phyloP scores from a whole-genome alignment of 768 basidiomycete genomes.

The Macrolepiota fuliginosa region DNA sequence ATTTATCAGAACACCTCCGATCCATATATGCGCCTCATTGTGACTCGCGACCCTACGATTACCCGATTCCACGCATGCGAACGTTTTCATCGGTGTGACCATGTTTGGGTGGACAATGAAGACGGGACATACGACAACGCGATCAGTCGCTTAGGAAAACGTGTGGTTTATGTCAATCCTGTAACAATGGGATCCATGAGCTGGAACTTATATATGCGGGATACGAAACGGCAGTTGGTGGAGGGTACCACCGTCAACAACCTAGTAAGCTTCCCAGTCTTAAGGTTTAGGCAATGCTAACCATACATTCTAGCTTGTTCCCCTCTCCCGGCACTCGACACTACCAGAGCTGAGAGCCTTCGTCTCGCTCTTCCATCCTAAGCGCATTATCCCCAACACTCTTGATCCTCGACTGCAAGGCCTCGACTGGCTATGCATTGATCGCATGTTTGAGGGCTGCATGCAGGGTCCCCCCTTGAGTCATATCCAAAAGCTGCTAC shows the following conservation, averaged over 20 bases:
- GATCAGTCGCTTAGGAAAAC: slow-evolving; percentile 44
- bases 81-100: slow-evolving; percentile 68
- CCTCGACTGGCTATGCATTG: slow-evolving; percentile 74
- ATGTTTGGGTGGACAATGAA: slow-evolving; percentile 47
- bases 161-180: slow-evolving; percentile 84
- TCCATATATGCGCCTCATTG: slow-evolving; percentile 56
- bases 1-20: slow-evolving; percentile 62
- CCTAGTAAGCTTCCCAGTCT: slow-evolving; percentile 48
- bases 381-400: slow-evolving; percentile 77
- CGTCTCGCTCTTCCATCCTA: slow-evolving; percentile 79
- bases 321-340: slow-evolving; percentile 83
- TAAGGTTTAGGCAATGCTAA: not conserved
- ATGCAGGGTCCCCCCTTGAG: slow-evolving; percentile 27
- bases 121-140: slow-evolving; percentile 25
- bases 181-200: slow-evolving; percentile 62
- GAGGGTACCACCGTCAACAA: slow-evolving; percentile 47
- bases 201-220: slow-evolving; percentile 44
- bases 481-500: slow-evolving; percentile 5
- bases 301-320: slow-evolving; percentile 56
- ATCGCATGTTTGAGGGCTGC: slow-evolving; percentile 62
- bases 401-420: slow-evolving; percentile 47
- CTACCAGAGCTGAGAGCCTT: slow-evolving; percentile 83
- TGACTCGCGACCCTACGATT: slow-evolving; percentile 54
- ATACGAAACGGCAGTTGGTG: slow-evolving; percentile 37
- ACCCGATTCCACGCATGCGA: slow-evolving; percentile 96